These are phyloP conservation scores for Bertia moriformis DNA, from an alignment of 2,329 filamentous ascomycete genomes.

Conservation along the genomic window DNA sequence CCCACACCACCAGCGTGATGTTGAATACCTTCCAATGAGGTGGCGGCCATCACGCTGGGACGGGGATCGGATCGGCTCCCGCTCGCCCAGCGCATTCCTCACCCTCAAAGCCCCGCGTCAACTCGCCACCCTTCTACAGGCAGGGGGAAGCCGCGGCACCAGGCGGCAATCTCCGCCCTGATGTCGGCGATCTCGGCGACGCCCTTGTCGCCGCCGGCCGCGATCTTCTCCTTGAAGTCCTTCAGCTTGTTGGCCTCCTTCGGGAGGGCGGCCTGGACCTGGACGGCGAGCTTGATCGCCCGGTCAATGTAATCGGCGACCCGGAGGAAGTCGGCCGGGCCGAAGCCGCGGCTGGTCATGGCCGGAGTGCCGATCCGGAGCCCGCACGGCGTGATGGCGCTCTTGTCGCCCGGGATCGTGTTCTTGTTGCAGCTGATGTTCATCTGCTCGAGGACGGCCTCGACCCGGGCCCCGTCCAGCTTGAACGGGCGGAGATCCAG, in stretches of 20 bases:
- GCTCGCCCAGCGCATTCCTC: constrained; percentile 17
- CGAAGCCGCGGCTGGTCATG: constrained; percentile 93
- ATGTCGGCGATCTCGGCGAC: constrained; percentile 70
- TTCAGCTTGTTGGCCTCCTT: constrained; percentile 99
- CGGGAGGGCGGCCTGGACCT: constrained; percentile 69
- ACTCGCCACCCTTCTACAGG: constrained; percentile 63
- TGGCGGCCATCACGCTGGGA: too few relatives aligned
- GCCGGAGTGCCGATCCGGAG: constrained; percentile 92
- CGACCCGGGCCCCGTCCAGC: constrained; percentile 86
- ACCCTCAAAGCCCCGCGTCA: constrained; percentile 39
- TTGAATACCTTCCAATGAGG: too few relatives aligned
- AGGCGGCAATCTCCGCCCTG: constrained; percentile 76
- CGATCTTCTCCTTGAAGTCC: constrained; percentile 94
- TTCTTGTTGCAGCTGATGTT: constrained; percentile 99
- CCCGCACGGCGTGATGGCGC: constrained; percentile 82
- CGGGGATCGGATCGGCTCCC: constrained; percentile 3
- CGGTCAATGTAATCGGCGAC: constrained; percentile 82
- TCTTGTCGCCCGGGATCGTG: constrained; percentile 93
- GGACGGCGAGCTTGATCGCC: constrained; percentile 77
- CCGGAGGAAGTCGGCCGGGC: constrained; percentile 78
- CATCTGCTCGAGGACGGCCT: constrained; percentile 91
- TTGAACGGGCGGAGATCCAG: constrained; percentile 77
- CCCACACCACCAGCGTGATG: constrained; percentile 7
- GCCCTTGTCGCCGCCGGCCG: constrained; percentile 59
- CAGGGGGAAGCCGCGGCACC: constrained; percentile 83